These are phyloP conservation scores for Beauveria asiatica DNA, from an alignment of 2,329 filamentous ascomycete genomes.

Conservation along the genomic window DNA sequence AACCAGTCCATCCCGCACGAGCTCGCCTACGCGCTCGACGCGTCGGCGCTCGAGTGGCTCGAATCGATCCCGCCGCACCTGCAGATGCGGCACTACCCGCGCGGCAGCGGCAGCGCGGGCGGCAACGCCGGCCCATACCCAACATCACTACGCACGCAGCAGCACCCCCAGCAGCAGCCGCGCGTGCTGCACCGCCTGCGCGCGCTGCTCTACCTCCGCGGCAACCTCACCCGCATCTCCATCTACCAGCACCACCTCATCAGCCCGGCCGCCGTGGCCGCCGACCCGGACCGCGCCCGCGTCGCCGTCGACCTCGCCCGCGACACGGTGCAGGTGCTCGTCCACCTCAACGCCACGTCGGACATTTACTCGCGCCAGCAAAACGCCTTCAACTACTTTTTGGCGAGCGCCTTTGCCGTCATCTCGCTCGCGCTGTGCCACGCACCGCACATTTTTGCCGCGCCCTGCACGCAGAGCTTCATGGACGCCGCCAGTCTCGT, in stretches of 20 bases:
- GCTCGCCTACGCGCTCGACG: slow-evolving; percentile 30
- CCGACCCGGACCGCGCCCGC: slow-evolving; percentile 27
- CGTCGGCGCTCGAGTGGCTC: slow-evolving; percentile 36
- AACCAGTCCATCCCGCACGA: slow-evolving; percentile 29
- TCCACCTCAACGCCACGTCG: slow-evolving; percentile 20
- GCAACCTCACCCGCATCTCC: slow-evolving; percentile 35
- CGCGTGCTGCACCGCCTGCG: slow-evolving; percentile 32
- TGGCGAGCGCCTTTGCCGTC: slow-evolving; percentile 22
- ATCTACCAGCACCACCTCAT: slow-evolving; percentile 36
- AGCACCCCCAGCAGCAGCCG: slow-evolving; percentile 21
- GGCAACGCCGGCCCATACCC: slow-evolving; percentile 7
- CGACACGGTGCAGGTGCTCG: slow-evolving; percentile 21
- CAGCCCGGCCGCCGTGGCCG: slow-evolving; percentile 26
- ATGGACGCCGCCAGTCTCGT: slow-evolving; percentile 25
- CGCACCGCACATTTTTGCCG: slow-evolving; percentile 32
- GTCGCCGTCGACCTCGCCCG: slow-evolving; percentile 28
- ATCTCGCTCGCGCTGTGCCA: slow-evolving; percentile 37
- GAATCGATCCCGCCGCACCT: slow-evolving; percentile 35
- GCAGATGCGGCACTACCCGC: slow-evolving; percentile 26
- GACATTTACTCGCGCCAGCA: slow-evolving; percentile 23
- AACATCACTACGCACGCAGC: background rate
- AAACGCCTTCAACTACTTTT: slow-evolving; percentile 22
- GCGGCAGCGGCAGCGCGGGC: slow-evolving; percentile 22
- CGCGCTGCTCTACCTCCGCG: slow-evolving; percentile 34
- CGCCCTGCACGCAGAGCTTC: slow-evolving; percentile 25